Evolutionary conservation across 768 basidiomycete species (phyloP), one percentile per base, ranked within the genome.

Genomic region (Naematelia encephala): DNA sequence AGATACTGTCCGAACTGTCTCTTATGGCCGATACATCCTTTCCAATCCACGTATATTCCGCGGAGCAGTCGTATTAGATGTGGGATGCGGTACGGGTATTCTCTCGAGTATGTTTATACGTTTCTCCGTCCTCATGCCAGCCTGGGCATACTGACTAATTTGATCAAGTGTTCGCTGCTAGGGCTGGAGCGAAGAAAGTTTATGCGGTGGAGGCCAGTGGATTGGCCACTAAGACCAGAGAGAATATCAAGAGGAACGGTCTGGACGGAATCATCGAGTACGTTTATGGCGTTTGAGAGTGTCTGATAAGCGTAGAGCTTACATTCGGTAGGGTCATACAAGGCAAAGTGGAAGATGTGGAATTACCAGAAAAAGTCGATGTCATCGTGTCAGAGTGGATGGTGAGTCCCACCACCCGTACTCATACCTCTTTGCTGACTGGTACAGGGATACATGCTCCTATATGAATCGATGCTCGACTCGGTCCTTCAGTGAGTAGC

Each of bases 341-440:
- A 51, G 91, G 91, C 25, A 96, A 94, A 76, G 84, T 97, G 23
- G 94, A 99, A 78, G 86, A 92, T 21, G 87, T 98, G 57, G 49
- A 68, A 16, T 80, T 97, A 0, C 91, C 90, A 1, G 80, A 83
- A 10, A 81, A 89, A 53, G 94, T 98, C 22, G 94, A 99, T 75
- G 84, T 99, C 59, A 92, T 99, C 76, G 81, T 98, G 51, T 93
- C 91, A 3, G 94, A 99, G 77, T 98, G 94, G 94, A 97, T 97
- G 94, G 91, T 79, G 86, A 14, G 76, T 67, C 2, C 4, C 5
- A 10, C 3, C 21, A 39, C 5, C 45, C 30, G 23, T 30, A 21
- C 14, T 14, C 16, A 51, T 23, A 25, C 21, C 0, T 14, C n/a
- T 2, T 30, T 25, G 52, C 59, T 61, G 56, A 61, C 46, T 11